Evolutionary conservation across 2,329 filamentous ascomycete species (phyloP).

Genomic region (Aureobasidium lini): DNA sequence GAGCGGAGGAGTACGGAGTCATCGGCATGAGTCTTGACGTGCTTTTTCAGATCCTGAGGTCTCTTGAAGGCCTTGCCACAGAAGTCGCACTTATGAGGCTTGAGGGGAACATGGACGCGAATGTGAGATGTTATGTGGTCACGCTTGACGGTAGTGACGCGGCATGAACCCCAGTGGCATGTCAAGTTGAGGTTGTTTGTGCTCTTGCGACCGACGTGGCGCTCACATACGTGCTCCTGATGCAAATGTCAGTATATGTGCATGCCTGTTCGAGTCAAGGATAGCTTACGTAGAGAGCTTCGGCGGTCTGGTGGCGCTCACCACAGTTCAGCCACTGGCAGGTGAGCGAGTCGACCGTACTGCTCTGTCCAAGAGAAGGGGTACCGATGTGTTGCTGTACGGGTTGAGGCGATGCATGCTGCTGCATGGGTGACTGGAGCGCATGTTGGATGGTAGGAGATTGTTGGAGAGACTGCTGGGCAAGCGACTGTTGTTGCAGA

Average conservation of each 20-base stretch:
- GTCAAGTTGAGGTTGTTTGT: constrained; percentile 98
- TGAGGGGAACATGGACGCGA: constrained; percentile 94
- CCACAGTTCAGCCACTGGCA: constrained; percentile 59
- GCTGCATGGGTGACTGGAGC: constrained; percentile 12
- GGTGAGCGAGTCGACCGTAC: constrained; percentile 38
- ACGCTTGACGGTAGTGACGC: constrained; percentile 94
- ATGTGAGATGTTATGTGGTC: constrained; percentile 99
- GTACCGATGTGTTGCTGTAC: constrained; percentile 18
- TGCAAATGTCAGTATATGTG: constrained; percentile 14
- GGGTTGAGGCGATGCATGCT: constrained; percentile 13
- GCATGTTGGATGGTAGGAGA: constrained; percentile 12
- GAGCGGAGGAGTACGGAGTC: constrained; percentile 71
- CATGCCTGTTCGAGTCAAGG: not conserved
- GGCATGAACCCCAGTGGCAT: constrained; percentile 93
- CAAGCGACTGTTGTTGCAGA: not conserved
- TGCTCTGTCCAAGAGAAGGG: constrained; percentile 20
- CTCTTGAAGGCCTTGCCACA: constrained; percentile 99
- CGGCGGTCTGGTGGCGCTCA: constrained; percentile 51
- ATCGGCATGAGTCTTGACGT: constrained; percentile 97
- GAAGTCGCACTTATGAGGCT: constrained; percentile 98
- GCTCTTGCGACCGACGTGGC: constrained; percentile 96
- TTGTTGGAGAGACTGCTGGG: constrained; percentile 6
- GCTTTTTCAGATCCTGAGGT: constrained; percentile 97
- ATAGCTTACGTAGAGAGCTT: constrained; percentile 54
- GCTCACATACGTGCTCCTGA: constrained; percentile 95